Percentiles rank a stretch among this genome's conserved stretches.
phyloP scores from a whole-genome alignment of 345 rosid species.

The Brassica incana region DNA sequence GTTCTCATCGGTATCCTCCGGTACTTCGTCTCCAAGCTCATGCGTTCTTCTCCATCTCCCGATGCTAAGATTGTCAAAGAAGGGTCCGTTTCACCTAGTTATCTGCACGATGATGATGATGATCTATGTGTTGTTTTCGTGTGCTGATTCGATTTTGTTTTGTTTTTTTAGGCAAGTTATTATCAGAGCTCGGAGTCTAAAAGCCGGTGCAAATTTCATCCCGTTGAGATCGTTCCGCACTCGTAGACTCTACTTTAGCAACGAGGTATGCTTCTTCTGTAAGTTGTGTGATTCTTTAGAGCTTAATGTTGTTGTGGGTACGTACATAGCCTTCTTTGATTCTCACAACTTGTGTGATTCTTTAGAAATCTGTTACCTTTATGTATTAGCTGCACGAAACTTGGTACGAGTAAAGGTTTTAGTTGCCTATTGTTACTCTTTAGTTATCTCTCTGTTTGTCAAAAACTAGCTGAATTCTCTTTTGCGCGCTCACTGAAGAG shows the following conservation, averaged over 20 bases:
- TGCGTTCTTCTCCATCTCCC: conserved; percentile 80
- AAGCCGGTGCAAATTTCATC: conserved; percentile 83
- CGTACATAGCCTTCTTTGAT: neutral
- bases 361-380: too few relatives aligned
- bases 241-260: conserved; percentile 76
- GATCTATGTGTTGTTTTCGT: neutral
- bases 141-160: conserved; percentile 12
- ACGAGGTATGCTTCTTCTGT: conserved; percentile 56
- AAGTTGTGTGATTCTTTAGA: neutral
- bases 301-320: neutral
- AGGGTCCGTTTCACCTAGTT: conserved; percentile 50
- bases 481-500: neutral
- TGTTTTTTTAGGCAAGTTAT: conserved; percentile 64
- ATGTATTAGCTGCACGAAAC: too few relatives aligned
- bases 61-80: conserved; percentile 83
- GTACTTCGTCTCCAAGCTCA: conserved; percentile 73
- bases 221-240: conserved; percentile 83
- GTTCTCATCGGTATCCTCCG: conserved; percentile 94
- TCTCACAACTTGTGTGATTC: neutral
- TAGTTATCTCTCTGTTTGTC: too few relatives aligned
- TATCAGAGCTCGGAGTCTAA: conserved; percentile 83
- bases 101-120: neutral
- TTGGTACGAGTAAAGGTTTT: too few relatives aligned
- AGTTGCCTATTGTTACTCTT: too few relatives aligned
- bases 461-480: neutral